Evolutionary conservation across 169 alveolate genomes (phyloP).

Genomic region (Cryptosporidium tyzzeri): DNA sequence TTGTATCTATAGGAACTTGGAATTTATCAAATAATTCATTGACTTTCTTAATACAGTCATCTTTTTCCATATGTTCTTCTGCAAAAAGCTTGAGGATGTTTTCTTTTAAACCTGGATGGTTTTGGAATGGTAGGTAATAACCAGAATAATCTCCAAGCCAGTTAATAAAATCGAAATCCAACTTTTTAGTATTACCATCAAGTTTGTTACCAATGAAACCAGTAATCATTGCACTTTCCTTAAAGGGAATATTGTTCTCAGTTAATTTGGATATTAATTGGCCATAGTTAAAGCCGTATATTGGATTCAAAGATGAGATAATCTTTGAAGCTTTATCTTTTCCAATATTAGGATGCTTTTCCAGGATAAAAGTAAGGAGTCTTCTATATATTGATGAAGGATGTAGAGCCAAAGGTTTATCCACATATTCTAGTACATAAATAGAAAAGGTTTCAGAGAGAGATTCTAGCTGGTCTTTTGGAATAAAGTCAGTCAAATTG

Average conservation of each 20-base stretch:
- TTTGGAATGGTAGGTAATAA: slow-evolving; percentile 29
- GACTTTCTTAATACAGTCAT: slow-evolving; percentile 25
- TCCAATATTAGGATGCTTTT: slow-evolving; percentile 37
- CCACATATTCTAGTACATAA: slow-evolving; percentile 30
- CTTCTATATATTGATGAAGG: slow-evolving; percentile 35
- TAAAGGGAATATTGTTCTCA: slow-evolving; percentile 30
- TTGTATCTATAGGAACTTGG: slow-evolving; percentile 13
- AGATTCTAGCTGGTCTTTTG: slow-evolving; percentile 18
- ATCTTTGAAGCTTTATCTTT: slow-evolving; percentile 6
- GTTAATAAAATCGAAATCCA: slow-evolving; percentile 25
- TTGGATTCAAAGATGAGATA: slow-evolving; percentile 24
- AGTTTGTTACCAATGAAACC: slow-evolving; percentile 44
- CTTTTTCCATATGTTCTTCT: neutral
- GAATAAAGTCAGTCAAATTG: slow-evolving; percentile 3
- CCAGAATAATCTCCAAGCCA: slow-evolving; percentile 61
- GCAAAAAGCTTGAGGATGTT: slow-evolving; percentile 13
- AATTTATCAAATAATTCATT: slow-evolving; percentile 16
- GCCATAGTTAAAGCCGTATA: slow-evolving; percentile 44
- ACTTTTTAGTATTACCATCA: neutral
- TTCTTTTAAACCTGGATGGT: slow-evolving; percentile 44
- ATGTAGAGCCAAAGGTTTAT: slow-evolving; percentile 52
- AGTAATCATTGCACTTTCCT: slow-evolving; percentile 42
- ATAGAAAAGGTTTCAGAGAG: slow-evolving; percentile 11
- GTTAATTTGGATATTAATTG: slow-evolving; percentile 36
- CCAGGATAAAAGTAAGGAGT: slow-evolving; percentile 11